Conservation (phyloP, 345 rosid species). For the Psidium guajava region DNA sequence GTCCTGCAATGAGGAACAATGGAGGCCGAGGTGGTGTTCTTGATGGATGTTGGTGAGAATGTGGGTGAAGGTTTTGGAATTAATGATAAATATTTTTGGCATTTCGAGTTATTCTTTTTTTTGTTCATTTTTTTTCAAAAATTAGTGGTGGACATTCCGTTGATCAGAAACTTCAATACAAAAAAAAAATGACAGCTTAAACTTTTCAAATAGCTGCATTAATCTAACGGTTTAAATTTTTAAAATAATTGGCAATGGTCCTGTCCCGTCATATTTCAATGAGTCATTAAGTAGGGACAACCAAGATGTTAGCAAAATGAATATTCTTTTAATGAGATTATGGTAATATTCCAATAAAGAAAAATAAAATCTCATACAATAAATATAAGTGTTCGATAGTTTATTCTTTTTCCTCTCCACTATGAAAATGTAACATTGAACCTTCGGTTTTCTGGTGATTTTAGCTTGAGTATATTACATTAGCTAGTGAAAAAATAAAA, state of each 20-base stretch:
- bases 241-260: no score
- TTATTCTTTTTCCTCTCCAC: neutral
- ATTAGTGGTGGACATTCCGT: no score
- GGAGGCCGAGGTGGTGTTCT: neutral
- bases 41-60: neutral
- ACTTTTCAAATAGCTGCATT: no score
- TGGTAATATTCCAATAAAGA: neutral
- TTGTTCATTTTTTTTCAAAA: neutral
- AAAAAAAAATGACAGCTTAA: no score
- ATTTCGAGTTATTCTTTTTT: neutral
- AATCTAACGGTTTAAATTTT: no score
- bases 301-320: no score
- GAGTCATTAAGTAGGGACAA: no score
- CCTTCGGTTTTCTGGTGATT: neutral
- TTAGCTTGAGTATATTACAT: neutral
- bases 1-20: neutral
- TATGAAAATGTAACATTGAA: neutral
- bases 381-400: neutral
- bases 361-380: neutral
- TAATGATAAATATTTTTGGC: neutral
- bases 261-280: no score
- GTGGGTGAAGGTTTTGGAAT: neutral
- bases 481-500: fast-evolving
- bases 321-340: neutral
- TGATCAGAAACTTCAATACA: no score